phyloP scores from a whole-genome alignment of 352 stramenopile species.

The Phytophthora meadii region DNA sequence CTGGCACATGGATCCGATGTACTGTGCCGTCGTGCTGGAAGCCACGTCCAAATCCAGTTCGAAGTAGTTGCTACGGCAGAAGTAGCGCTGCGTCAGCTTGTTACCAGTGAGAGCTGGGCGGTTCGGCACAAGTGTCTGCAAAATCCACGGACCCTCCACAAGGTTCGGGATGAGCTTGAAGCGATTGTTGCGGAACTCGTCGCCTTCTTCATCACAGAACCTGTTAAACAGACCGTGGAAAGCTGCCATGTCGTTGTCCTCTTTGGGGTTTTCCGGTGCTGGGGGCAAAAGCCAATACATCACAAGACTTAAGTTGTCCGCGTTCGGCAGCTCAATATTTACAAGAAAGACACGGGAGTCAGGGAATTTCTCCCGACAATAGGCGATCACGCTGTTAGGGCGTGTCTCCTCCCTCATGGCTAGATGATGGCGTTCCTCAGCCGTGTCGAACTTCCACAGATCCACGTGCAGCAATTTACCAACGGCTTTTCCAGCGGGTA shows the following conservation, averaged over 20 bases:
- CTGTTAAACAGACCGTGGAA: slow-evolving; percentile 68
- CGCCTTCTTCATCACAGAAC: slow-evolving; percentile 56
- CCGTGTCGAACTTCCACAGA: slow-evolving; percentile 55
- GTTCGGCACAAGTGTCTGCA: slow-evolving; percentile 82
- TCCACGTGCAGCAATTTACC: slow-evolving; percentile 74
- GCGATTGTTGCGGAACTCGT: slow-evolving; percentile 69
- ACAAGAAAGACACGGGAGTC: slow-evolving; percentile 85
- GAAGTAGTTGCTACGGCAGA: slow-evolving; percentile 80
- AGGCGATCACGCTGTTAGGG: slow-evolving; percentile 55
- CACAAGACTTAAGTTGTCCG: slow-evolving; percentile 75
- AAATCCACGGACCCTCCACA: slow-evolving; percentile 82
- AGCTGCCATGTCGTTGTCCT: slow-evolving; percentile 33
- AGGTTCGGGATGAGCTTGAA: slow-evolving; percentile 93
- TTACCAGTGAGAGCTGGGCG: slow-evolving; percentile 86
- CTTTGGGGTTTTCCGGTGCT: slow-evolving; percentile 7
- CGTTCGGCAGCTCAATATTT: slow-evolving; percentile 84
- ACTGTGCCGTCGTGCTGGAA: slow-evolving; percentile 76
- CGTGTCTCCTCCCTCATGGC: slow-evolving; percentile 54
- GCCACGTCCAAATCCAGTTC: slow-evolving; percentile 89
- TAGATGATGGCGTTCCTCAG: slow-evolving; percentile 60
- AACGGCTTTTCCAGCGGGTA: slow-evolving; percentile 45
- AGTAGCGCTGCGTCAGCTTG: slow-evolving; percentile 90
- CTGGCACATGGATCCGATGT: slow-evolving; percentile 84
- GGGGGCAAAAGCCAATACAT: slow-evolving; percentile 75
- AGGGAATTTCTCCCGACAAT: slow-evolving; percentile 51